Percentiles rank a stretch among this genome's conserved stretches.
Conservation (phyloP, 2,329 filamentous ascomycete genomes). For the Hypoxylon sp. region DNA sequence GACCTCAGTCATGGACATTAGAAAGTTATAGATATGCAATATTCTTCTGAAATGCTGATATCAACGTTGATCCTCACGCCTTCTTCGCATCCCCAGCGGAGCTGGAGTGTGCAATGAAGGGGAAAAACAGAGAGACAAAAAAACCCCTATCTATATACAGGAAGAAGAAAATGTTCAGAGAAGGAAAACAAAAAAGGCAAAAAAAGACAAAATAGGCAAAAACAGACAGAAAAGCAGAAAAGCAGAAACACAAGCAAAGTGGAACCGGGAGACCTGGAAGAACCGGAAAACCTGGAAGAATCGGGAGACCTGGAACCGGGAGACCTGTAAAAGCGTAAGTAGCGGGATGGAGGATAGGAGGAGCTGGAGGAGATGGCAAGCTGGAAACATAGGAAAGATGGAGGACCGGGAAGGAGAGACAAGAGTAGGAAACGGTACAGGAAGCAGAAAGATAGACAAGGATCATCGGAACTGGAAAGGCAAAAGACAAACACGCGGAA, state of each 20-base stretch:
- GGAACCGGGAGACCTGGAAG: background rate
- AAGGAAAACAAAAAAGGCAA: constrained; percentile 1
- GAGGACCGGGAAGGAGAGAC: background rate
- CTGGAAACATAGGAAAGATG: background rate
- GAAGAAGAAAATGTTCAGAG: background rate
- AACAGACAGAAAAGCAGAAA: too few relatives aligned
- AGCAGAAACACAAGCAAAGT: too few relatives aligned
- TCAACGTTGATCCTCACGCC: background rate
- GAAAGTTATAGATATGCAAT: background rate
- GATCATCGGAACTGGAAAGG: too few relatives aligned
- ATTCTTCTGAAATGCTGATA: background rate
- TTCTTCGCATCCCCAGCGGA: constrained; percentile 8
- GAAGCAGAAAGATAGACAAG: background rate
- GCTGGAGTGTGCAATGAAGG: constrained; percentile 10
- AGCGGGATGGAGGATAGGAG: background rate
- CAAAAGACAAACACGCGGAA: too few relatives aligned
- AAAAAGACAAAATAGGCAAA: background rate
- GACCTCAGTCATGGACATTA: background rate
- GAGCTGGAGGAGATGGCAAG: background rate
- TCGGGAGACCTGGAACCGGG: too few relatives aligned
- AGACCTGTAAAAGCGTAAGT: background rate
- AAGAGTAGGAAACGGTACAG: background rate
- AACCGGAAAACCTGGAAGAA: too few relatives aligned
- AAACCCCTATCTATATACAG: constrained; percentile 7
- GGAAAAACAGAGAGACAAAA: constrained; percentile 5